Evolutionary conservation across 2,329 filamentous ascomycete genomes (phyloP), one percentile per base, ranked within the genome.

Genomic region (Parastagonospora avenae): DNA sequence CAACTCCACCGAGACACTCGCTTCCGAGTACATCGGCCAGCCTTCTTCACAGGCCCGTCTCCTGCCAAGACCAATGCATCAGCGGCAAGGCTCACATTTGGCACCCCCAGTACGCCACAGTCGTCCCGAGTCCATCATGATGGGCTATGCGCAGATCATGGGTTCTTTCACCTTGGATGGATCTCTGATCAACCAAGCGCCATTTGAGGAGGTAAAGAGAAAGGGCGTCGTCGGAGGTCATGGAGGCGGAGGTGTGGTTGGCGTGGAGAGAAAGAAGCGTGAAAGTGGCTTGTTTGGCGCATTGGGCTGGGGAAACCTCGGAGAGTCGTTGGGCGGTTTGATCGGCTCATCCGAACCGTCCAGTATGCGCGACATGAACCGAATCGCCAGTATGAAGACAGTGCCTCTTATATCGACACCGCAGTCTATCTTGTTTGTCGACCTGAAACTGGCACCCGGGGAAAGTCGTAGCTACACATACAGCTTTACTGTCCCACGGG

Each of bases 121-220:
- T 56, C 62, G 66, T 79, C 86, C 90, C 0, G 92, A 97, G 70
- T 87, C 88, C 1, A 77, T 99, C 46, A 95, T 99, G 86, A 99
- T 99, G 94, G 94, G 92, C 0, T 99, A 96, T 74, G 93, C 91
- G 2, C 94, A 99, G 64, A 85, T 97, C 2, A 90, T 91, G 73
- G 94, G 94, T 4, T 92, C 90, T 0, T 99, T 99, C 63, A 91
- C 87, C 0, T 77, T 99, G 6, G 94, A 99, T 68, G 92, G 92
- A 0, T 96, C 94, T 1, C 78, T 99, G 16, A 86, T 99, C 52
- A 93, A 95, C 64, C 86, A 95, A 33, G 86, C 86, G 0, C 90
- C 90, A 0, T 99, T 99, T 64, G 94, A 99, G 68, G 91, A 95
- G 64, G 92, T 97, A 33, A 99, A 99, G 73, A 85, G 92, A 52